phyloP scores from a whole-genome alignment of 208 protist species.

The Leishmania mexicana region DNA sequence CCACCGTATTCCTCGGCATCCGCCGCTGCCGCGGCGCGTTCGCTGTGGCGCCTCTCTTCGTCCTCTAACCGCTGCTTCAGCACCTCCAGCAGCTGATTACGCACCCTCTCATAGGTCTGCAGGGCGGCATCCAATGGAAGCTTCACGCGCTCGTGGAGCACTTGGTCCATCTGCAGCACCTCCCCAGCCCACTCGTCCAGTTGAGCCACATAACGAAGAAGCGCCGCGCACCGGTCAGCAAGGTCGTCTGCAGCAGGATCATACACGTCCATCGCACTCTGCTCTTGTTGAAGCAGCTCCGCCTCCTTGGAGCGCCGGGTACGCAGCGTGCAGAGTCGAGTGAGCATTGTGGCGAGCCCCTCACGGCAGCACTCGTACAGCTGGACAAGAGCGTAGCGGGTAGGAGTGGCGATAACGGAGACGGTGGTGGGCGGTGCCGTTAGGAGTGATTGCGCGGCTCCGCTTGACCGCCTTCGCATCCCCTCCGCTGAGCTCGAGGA shows the following conservation, averaged over 20 bases:
- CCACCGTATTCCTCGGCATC: neutral
- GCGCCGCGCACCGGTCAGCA: slow-evolving; percentile 18
- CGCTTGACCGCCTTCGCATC: slow-evolving; percentile 7
- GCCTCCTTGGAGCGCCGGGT: slow-evolving; percentile 39
- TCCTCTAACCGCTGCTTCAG: slow-evolving; percentile 39
- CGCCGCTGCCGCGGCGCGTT: slow-evolving; percentile 1
- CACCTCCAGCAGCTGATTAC: slow-evolving; percentile 39
- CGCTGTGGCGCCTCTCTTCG: slow-evolving; percentile 5
- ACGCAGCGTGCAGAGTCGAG: slow-evolving; percentile 41
- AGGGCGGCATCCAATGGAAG: slow-evolving; percentile 26
- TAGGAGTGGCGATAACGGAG: slow-evolving; percentile 34
- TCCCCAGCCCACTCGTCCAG: slow-evolving; percentile 31
- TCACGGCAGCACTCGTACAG: slow-evolving; percentile 41
- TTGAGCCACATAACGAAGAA: slow-evolving; percentile 34
- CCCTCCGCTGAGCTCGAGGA: neutral
- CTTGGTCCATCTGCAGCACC: slow-evolving; percentile 28
- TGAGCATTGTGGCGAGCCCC: slow-evolving; percentile 40
- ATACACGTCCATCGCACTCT: slow-evolving; percentile 42
- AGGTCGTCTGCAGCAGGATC: slow-evolving; percentile 48
- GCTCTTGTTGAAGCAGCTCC: slow-evolving; percentile 29
- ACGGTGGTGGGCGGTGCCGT: slow-evolving; percentile 5
- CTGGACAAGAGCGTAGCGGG: slow-evolving; percentile 43
- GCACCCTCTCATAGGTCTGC: slow-evolving; percentile 32
- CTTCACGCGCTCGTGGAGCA: slow-evolving; percentile 39
- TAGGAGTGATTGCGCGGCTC: neutral